Base-by-base conservation (phyloP, 306 rosid genomes). In the Prunus kanzakura region DNA sequence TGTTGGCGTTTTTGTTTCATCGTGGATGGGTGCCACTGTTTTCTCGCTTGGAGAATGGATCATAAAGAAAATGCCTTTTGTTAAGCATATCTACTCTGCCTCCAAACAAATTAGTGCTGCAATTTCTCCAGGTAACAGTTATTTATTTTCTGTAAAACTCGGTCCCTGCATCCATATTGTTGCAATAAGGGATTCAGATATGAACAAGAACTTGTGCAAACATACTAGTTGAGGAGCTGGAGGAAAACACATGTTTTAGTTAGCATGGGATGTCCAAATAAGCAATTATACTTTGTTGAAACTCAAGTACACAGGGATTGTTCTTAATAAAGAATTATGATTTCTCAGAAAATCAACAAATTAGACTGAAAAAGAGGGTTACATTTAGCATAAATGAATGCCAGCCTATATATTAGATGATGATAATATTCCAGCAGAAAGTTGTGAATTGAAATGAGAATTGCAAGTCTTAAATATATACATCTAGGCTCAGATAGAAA, bases 61-160 rank as follows among this genome's bases (percentile, higher is more conserved):
- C 68, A 93, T 91, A 78, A 90, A 89, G 91, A 85, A 78, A 82
- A 91, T 93, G 98, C 98, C 98, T 78, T 87, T 92, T 76, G 93
- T 93, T 71, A 88, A 87, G 86, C 96, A 93, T 77, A 81, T 91
- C 49, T 93, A 93, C 80, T 88, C 98, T 6, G 98, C 97, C 32
- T 93, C 98, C 82, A 91, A 93, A 84, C 97, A 93, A 82, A 91
- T 93, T 56, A 93, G 97, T 81, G 81, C 97, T 51, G 97, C 98
- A 20, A 83, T 91, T 81, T 91, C 98, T 86, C 98, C 97, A 57
- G 96, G 93, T 93, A 87, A 69, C 76, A 32, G 45, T 65, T 72
- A 25, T 55, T 62, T 67, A 56, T 46, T 52, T 47, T 70, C 52
- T 19, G n/a, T 47, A 15, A 43, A 45, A 60, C 65, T 74, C 71